Conservation (phyloP, 2,329 filamentous ascomycete species). For the Lasiodiplodia hormozganensis region DNA sequence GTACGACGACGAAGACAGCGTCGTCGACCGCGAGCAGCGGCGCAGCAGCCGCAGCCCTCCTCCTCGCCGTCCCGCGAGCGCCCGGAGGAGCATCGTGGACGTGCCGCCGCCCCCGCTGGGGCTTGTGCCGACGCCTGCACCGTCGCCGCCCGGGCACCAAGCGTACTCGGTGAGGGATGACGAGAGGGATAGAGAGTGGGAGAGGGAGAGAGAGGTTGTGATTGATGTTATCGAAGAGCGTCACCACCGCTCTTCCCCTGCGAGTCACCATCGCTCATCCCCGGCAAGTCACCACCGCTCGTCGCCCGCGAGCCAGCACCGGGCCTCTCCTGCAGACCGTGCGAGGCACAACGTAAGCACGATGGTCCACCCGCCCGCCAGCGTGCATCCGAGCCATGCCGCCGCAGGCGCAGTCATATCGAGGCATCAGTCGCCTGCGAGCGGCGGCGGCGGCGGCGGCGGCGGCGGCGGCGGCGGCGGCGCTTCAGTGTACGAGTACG, state of each 20-base stretch:
- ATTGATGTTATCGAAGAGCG: constrained; percentile 1
- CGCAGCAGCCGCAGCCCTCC: neutral
- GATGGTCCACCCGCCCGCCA: neutral
- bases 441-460: neutral
- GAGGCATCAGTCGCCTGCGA: neutral
- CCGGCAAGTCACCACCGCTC: no score
- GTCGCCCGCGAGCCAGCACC: neutral
- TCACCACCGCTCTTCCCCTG: neutral
- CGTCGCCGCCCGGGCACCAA: neutral
- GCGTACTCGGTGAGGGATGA: neutral
- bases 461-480: no score
- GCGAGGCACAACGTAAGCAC: neutral
- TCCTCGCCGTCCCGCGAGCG: neutral
- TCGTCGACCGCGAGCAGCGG: neutral
- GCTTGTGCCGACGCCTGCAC: neutral
- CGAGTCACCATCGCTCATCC: no score
- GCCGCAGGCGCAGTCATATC: neutral
- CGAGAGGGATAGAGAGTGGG: neutral
- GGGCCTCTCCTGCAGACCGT: neutral
- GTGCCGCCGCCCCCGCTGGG: neutral
- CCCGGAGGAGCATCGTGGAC: neutral
- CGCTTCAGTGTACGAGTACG: constrained; percentile 8
- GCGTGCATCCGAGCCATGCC: neutral
- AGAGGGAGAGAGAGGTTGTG: constrained; percentile 6
- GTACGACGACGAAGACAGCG: neutral